Evolutionary conservation across 2,329 filamentous ascomycete species (phyloP), one percentile per base, ranked within the genome.

Genomic region (Knoxdaviesia capensis): DNA sequence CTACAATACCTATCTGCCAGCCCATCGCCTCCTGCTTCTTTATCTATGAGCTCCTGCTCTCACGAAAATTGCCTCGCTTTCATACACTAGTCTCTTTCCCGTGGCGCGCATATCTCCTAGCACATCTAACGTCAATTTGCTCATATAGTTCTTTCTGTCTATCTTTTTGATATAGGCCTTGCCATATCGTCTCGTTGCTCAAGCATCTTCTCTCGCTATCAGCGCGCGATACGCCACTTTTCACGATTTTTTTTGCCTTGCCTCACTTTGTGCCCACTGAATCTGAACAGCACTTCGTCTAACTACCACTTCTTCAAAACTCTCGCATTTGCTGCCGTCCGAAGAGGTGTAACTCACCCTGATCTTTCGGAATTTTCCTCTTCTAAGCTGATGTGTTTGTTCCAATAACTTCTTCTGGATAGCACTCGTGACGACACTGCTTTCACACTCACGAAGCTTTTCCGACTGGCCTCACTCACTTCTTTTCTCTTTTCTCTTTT

Each of bases 101-200:
- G 3, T 20, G 20, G 20, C 20, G 20, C 20, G 20, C 20, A 20
- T 20, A 20, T 20, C 20, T 20, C 20, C 20, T 2, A 20, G 20
- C 20, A 20, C 20, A 20, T 20, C 20, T 20, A 20, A 20, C 20
- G 20, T 20, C 20, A 20, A 20, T 20, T 20, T 20, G 20, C 20
- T 20, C 20, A 20, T 20, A 20, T 20, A 20, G 20, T 3, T 20
- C 38, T 39, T 31, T 31, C 31, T 6, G 10, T 42, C 41, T 38
- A 36, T 42, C 41, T 11, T 37, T 8, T n/a, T n/a, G 31, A n/a
- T 30, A 20, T 9, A 32, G 30, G 20, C 35, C 34, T 11, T 40
- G 31, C 44, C 41, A 38, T 43, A 39, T 42, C 34, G 31, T 36
- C 35, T 37, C 29, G 41, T 36, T n/a, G 36, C 30, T 39, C 10